Conservation (phyloP, 768 basidiomycete genomes). For the Tricholoma bakamatsutake region DNA sequence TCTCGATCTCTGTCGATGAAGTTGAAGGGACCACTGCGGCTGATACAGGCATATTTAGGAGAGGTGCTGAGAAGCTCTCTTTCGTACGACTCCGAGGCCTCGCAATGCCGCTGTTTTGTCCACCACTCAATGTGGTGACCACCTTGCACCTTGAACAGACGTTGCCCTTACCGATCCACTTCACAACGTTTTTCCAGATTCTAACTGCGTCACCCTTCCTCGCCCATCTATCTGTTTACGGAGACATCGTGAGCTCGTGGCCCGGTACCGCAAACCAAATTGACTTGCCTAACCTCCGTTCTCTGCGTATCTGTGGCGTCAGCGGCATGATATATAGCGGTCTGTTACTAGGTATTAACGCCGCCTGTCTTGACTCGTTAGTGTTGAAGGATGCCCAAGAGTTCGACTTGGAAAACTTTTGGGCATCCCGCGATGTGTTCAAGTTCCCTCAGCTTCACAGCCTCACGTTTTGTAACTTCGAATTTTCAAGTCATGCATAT, state of each 20-base stretch:
- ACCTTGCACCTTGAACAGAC: constrained; percentile 44
- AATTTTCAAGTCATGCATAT: constrained; percentile 29
- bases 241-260: constrained; percentile 34
- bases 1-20: constrained; percentile 33
- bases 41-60: constrained; percentile 22
- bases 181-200: constrained; percentile 27
- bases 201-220: constrained; percentile 29
- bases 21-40: constrained; percentile 17
- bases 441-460: constrained; percentile 30
- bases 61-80: constrained; percentile 24
- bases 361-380: constrained; percentile 34
- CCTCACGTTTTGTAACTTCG: constrained; percentile 36
- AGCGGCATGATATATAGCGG: constrained; percentile 31
- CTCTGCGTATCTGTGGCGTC: constrained; percentile 36
- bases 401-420: constrained; percentile 35
- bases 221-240: constrained; percentile 37
- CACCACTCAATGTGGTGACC: constrained; percentile 27
- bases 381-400: constrained; percentile 37
- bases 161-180: constrained; percentile 27
- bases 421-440: constrained; percentile 12
- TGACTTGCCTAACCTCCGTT: constrained; percentile 29
- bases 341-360: constrained; percentile 32
- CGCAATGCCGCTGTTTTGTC: constrained; percentile 34
- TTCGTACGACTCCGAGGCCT: constrained; percentile 40
- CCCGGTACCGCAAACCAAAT: constrained; percentile 19